Conservation (phyloP, 169 alveolate species). For the Perkinsus olseni region DNA sequence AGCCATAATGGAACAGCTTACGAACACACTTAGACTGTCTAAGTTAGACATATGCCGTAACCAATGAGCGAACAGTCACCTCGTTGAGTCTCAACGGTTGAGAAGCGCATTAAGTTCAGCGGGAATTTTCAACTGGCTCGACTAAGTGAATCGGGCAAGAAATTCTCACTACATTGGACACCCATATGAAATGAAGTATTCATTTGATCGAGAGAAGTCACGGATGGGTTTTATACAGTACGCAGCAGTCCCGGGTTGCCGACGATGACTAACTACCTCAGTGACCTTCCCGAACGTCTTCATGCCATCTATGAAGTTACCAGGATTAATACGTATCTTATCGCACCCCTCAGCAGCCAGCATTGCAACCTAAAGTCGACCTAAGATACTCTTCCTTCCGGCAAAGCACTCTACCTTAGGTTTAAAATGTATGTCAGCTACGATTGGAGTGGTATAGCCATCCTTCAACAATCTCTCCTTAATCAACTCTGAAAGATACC, state of each 20-base stretch:
- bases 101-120: no score
- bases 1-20: no score
- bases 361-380: conserved; percentile 43
- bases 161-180: neutral
- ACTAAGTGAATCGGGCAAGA: neutral
- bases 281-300: conserved; percentile 37
- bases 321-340: conserved; percentile 67
- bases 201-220: no score
- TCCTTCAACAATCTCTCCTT: conserved; percentile 47
- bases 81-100: no score
- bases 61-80: no score
- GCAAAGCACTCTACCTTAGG: conserved; percentile 40
- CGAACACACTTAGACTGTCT: no score
- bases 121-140: no score
- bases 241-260: no score
- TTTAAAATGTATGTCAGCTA: conserved; percentile 66
- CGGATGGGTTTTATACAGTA: no score
- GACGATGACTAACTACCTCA: no score
- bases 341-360: conserved; percentile 64
- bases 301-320: conserved; percentile 65
- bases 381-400: neutral
- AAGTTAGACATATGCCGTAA: no score
- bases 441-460: conserved; percentile 51
- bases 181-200: no score
- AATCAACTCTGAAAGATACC: conserved; percentile 35